Evolutionary conservation across 2,329 filamentous ascomycete species (phyloP).

Genomic region (Neocatenulostroma microsporum): DNA sequence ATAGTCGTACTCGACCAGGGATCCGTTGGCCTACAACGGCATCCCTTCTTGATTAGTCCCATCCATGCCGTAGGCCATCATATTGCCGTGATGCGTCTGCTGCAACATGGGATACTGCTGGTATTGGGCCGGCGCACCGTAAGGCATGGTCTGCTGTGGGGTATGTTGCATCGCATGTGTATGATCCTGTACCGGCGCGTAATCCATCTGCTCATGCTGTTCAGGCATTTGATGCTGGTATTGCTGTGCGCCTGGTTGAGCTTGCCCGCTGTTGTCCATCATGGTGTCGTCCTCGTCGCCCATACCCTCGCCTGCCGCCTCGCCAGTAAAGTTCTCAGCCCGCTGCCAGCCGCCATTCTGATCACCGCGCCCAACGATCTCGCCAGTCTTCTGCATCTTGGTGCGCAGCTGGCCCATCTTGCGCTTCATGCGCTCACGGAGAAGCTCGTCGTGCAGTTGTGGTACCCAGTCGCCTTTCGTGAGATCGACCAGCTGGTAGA

Average conservation of each 20-base stretch:
- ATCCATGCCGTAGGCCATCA: too few species aligned
- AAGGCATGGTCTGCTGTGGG: not conserved
- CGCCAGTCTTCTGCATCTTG: conserved; percentile 33
- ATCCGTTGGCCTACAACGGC: too few species aligned
- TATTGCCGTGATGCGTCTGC: too few species aligned
- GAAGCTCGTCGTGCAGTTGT: conserved; percentile 28
- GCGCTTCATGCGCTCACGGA: conserved; percentile 31
- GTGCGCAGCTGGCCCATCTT: conserved; percentile 32
- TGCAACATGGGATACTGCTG: not conserved
- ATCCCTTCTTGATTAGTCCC: not conserved
- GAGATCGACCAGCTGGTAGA: conserved; percentile 30
- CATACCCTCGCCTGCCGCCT: conserved; percentile 22
- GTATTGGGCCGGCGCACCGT: too few species aligned
- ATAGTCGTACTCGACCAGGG: too few species aligned
- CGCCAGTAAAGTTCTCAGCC: conserved; percentile 27
- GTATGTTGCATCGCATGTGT: not conserved
- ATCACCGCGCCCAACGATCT: conserved; percentile 27
- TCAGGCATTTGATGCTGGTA: conserved; percentile 2
- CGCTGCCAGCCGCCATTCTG: conserved; percentile 28
- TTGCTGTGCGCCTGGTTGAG: not conserved
- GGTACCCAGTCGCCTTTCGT: conserved; percentile 29
- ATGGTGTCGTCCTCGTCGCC: conserved; percentile 25
- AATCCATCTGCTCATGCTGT: conserved; percentile 3
- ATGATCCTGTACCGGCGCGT: not conserved
- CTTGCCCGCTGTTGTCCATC: conserved; percentile 4